A percentile compares a stretch with the other conserved stretches of the same genome.
Conservation (phyloP, 176 grass and related monocot species). For the Secale cereale region DNA sequence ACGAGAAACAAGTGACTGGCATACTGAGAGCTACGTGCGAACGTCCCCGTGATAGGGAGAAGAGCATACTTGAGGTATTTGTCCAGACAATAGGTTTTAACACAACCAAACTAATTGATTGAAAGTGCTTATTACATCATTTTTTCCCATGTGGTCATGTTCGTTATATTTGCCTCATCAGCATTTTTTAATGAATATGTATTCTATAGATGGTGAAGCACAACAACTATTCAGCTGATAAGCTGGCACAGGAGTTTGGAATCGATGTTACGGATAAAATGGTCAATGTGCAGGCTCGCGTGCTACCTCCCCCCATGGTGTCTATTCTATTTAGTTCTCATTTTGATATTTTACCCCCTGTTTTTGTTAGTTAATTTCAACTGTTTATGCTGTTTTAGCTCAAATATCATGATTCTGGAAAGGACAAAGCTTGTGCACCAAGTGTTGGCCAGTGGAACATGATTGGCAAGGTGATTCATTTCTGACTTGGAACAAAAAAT, state of each 20-base stretch:
- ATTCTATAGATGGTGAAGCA: constrained; percentile 50
- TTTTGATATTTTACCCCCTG: background rate
- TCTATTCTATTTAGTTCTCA: background rate
- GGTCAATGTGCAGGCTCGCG: constrained; percentile 44
- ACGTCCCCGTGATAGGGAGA: constrained; percentile 46
- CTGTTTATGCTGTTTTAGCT: constrained; percentile 44
- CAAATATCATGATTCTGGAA: constrained; percentile 65
- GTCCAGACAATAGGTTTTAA: background rate
- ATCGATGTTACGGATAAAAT: constrained; percentile 42
- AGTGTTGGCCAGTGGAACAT: constrained; percentile 73
- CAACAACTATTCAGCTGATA: constrained; percentile 58
- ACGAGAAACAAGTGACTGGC: constrained; percentile 39
- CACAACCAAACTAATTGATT: background rate
- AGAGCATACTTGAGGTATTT: constrained; percentile 45
- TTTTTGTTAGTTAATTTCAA: background rate
- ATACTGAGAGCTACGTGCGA: constrained; percentile 56
- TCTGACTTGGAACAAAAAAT: background rate
- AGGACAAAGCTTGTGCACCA: constrained; percentile 53
- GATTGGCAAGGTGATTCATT: constrained; percentile 65
- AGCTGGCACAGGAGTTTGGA: constrained; percentile 45
- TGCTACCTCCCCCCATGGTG: constrained; percentile 60
- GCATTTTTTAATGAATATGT: background rate
- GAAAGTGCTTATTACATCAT: constrained; percentile 17
- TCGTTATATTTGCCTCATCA: background rate
- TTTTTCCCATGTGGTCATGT: background rate